Base-by-base conservation (phyloP, 2,329 filamentous ascomycete genomes). In the Lanzia echinophila region DNA sequence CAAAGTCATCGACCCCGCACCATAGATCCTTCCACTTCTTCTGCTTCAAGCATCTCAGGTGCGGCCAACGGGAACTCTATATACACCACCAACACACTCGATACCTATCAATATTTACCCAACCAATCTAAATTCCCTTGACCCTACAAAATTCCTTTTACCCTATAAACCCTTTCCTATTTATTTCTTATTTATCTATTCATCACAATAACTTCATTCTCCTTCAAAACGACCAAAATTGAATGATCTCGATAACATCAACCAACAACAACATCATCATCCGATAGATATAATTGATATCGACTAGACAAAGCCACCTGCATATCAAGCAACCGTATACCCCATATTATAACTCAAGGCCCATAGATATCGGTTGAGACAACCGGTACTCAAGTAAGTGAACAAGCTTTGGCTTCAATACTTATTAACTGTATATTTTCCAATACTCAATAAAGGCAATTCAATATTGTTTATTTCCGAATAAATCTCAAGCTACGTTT, bases 271-370 rank as follows among this genome's bases (percentile, higher is more conserved):
- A 36, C 19, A 34, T 43, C 22, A 42, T 24, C 7, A 39, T 5
- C 20, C 20, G 24, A 20, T 48, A 36, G 20, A 34, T 34, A 42
- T 12, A 28, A 42, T 47, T 53, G 36, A 53, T 53, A 48, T 42
- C 17, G 11, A 42, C 44, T 41, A 48, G 33, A 48, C 12, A 24
- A 20, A 48, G 41, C 17, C 10, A 42, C 44, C 19, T 34, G 44
- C 50, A 53, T 48, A 53, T 48, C 50, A 28, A 41, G 7, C 50
- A 28, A 28, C 4, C 24, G 8, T 33, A 11, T 33, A 24, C 50
- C 34, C 15, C 13, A 19, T 7, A 24, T 24, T 11, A 15, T 13
- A 28, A 24, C 12, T 28, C 10, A 31, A 31, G 34, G 22, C 22
- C 41, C 11, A 46, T 22, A 47, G 20, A 32, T 36, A 41, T 41